These are phyloP conservation scores for Globisporangium cystogenes DNA, from an alignment of 352 stramenopile species.

Conservation along the genomic window DNA sequence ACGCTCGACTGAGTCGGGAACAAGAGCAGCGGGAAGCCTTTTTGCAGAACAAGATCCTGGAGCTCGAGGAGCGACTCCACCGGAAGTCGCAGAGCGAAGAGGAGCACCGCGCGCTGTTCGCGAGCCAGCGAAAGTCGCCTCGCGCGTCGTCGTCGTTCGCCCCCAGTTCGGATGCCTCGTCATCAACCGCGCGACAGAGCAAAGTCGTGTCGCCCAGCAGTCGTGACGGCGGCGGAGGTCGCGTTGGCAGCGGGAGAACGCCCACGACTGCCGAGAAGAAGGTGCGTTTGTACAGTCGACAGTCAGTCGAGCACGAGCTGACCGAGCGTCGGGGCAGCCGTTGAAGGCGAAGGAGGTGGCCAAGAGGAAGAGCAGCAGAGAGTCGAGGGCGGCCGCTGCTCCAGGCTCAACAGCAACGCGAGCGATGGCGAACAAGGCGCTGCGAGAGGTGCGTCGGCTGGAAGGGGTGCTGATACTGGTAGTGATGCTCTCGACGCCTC, in stretches of 20 bases:
- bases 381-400: background rate
- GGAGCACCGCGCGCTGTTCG: conserved; percentile 6
- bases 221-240: background rate
- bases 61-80: conserved; percentile 10
- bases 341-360: conserved; percentile 2
- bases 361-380: conserved; percentile 2
- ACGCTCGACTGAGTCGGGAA: background rate
- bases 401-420: background rate
- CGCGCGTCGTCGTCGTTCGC: background rate
- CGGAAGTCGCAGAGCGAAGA: conserved; percentile 14
- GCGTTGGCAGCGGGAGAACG: background rate
- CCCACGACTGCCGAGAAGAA: background rate
- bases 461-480: no score
- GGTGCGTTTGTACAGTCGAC: background rate
- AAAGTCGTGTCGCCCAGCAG: background rate
- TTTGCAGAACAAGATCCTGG: conserved; percentile 5
- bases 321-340: background rate
- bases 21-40: conserved; percentile 9
- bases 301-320: background rate
- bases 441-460: conserved; percentile 6
- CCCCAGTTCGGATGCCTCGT: conserved; percentile 4
- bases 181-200: background rate
- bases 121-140: background rate
- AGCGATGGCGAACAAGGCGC: conserved; percentile 5
- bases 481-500: background rate